These are phyloP conservation scores for Fraxinus angustifolia DNA, from an alignment of 305 asterid species.

Conservation along the genomic window DNA sequence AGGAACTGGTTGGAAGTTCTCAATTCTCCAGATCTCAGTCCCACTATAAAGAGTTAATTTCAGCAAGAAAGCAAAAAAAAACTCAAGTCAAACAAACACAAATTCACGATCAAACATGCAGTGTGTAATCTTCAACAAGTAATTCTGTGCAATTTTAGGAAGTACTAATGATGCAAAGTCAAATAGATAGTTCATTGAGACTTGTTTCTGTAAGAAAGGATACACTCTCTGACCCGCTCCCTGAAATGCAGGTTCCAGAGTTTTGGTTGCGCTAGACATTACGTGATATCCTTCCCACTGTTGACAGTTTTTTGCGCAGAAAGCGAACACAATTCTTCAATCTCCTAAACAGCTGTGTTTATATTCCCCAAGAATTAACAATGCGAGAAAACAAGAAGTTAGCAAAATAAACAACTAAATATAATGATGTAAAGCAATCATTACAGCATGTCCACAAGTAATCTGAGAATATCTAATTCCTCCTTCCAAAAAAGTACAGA, in stretches of 20 bases:
- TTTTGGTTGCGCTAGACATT: constrained; percentile 48
- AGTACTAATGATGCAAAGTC: neutral
- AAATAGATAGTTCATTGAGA: constrained; percentile 10
- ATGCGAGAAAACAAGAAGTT: constrained; percentile 15
- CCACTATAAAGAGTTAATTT: constrained; percentile 62
- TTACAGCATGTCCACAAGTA: neutral
- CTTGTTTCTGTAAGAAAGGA: constrained; percentile 34
- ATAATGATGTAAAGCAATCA: neutral
- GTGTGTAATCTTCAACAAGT: neutral
- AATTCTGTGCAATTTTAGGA: neutral
- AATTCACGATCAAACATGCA: neutral
- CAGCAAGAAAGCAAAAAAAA: constrained; percentile 24
- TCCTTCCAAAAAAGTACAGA: neutral
- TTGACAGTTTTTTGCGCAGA: neutral
- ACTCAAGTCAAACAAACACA: neutral
- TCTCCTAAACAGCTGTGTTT: constrained; percentile 19
- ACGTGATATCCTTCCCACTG: constrained; percentile 22
- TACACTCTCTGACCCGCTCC: constrained; percentile 67
- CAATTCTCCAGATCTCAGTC: constrained; percentile 88
- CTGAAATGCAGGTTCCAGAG: constrained; percentile 67
- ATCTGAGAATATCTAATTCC: neutral
- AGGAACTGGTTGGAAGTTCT: constrained; percentile 85
- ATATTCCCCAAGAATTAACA: constrained; percentile 19
- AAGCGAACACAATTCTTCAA: constrained; percentile 13
- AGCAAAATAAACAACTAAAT: neutral